Base-by-base conservation (phyloP, 805 yeast species). In the Metschnikowia hibisci region DNA sequence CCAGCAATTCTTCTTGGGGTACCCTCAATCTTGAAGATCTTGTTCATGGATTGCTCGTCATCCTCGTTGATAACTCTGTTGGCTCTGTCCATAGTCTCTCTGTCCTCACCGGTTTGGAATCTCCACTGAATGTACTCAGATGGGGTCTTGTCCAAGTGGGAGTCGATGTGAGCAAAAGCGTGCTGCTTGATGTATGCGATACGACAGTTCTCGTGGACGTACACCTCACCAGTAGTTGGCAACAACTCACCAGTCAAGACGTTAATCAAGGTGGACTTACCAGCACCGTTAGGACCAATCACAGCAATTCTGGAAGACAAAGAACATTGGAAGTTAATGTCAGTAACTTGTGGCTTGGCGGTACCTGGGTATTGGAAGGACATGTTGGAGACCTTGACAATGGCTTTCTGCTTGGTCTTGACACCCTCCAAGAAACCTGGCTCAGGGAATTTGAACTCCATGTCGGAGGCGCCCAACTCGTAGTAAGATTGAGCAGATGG, bases 381-480 rank as follows among this genome's bases (percentile, higher is more conserved):
- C 96, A 93, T 90, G 81, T 87, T 81, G 53, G 87, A 77, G 57
- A 93, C 98, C 82, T 93, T 93, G 67, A 93, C 98, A 74, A 93
- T 93, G 69, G 99, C 99, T 81, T 91, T 91, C 79, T 91, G 98
- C 81, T 93, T 93, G 69, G 99, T 93, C 89, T 93, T 93, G 66
- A 93, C 99, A 87, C 99, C 99, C 82, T 93, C 98, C 67, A 93
- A 83, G 95, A 84, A 91, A 87, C 99, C 99, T 74, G 99, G 99
- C 77, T 87, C 97, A 71, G 99, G 99, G 97, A 93, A 93, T 60
- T 66, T 72, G 84, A 93, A 93, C 76, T 90, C 96, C 63, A 90
- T 74, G 68, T 88, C 97, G 58, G 99, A 91, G 65, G 97, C 97
- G 68, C 96, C 96, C 65, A 93, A 81, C 78, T 91, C 98, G 80